A percentile compares a stretch with the other conserved stretches of the same genome.
phyloP scores from a whole-genome alignment of 2,329 filamentous ascomycete genomes.

The Paracoccidioides lutzii region DNA sequence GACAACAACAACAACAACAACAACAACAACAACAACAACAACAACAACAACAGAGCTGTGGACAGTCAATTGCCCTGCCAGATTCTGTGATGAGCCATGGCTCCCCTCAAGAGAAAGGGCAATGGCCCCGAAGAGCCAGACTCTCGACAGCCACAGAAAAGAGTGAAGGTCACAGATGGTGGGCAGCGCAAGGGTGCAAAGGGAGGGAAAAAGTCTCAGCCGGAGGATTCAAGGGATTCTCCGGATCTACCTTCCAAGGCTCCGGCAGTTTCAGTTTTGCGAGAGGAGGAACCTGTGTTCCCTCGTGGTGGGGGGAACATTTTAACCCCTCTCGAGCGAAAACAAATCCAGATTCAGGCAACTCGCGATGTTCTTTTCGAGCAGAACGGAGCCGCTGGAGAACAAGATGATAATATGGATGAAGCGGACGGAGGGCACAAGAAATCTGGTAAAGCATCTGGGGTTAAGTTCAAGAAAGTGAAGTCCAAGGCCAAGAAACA shows the following conservation, averaged over 20 bases:
- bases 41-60: background rate
- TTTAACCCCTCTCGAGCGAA: slow-evolving; percentile 84
- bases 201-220: slow-evolving; percentile 17
- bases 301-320: slow-evolving; percentile 84
- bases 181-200: slow-evolving; percentile 24
- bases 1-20: background rate
- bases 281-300: slow-evolving; percentile 77
- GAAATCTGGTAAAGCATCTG: slow-evolving; percentile 29
- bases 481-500: slow-evolving; percentile 42
- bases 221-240: slow-evolving; percentile 11
- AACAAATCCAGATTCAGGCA: slow-evolving; percentile 89
- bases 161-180: slow-evolving; percentile 27
- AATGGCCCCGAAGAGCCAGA: slow-evolving; percentile 25
- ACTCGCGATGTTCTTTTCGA: slow-evolving; percentile 87
- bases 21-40: background rate
- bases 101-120: slow-evolving; percentile 35
- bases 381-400: slow-evolving; percentile 47
- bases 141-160: slow-evolving; percentile 27
- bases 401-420: slow-evolving; percentile 17
- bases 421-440: slow-evolving; percentile 15
- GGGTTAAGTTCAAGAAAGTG: slow-evolving; percentile 29
- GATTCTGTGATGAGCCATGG: slow-evolving; percentile 22
- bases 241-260: slow-evolving; percentile 5
- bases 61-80: background rate
- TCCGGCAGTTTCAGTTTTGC: slow-evolving; percentile 34